Conservation (phyloP, 805 yeast species). For the Yamadazyma kitorensis region DNA sequence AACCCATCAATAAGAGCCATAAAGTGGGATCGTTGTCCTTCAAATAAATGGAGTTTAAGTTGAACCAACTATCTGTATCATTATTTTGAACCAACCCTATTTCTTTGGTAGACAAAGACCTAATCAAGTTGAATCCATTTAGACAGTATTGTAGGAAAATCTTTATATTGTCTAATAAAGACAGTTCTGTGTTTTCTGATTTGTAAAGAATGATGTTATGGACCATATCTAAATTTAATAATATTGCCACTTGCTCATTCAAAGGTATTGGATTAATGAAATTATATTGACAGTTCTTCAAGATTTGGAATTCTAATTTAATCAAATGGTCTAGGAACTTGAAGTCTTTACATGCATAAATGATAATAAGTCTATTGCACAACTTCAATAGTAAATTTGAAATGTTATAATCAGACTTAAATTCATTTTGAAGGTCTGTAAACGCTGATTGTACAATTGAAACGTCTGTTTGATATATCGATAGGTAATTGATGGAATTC, state of each 20-base stretch:
- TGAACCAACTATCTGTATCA: conserved; percentile 21
- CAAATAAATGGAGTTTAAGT: conserved; percentile 21
- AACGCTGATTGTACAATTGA: neutral
- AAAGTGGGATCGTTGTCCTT: conserved; percentile 17
- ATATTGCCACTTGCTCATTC: conserved; percentile 8
- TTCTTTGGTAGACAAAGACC: too few species aligned
- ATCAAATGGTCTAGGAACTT: neutral
- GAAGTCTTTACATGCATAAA: conserved; percentile 7
- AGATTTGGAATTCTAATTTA: neutral
- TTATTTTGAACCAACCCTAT: too few species aligned
- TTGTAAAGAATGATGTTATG: conserved; percentile 1
- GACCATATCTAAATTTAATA: conserved; percentile 10
- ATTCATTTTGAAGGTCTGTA: too few species aligned
- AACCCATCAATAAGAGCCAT: conserved; percentile 43
- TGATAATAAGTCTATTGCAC: conserved; percentile 6
- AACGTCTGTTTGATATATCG: conserved; percentile 4
- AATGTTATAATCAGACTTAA: neutral
- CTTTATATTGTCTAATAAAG: neutral
- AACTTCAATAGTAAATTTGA: conserved; percentile 2
- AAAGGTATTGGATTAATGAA: conserved; percentile 5
- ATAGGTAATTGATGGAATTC: conserved; percentile 6
- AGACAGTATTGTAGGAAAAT: neutral
- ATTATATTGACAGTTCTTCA: conserved; percentile 2
- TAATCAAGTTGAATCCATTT: too few species aligned
- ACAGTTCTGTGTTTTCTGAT: neutral